phyloP scores from a whole-genome alignment of 2,329 filamentous ascomycete genomes.

The Nigrograna mackinnonii region DNA sequence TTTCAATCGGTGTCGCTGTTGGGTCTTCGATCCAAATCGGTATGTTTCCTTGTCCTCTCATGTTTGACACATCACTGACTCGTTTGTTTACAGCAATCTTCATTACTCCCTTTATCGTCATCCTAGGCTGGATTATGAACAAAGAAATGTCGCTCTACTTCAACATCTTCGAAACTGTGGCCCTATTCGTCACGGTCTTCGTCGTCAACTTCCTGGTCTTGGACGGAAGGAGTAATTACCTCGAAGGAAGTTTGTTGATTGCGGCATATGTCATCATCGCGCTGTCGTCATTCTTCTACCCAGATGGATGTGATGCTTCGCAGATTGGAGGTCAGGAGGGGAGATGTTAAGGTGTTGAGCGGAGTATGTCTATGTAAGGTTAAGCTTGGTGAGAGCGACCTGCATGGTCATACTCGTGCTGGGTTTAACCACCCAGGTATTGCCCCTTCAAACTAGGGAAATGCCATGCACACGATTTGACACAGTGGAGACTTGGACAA shows the following conservation, averaged over 20 bases:
- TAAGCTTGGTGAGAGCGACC: no score
- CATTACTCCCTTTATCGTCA: constrained; percentile 74
- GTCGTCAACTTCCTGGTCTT: constrained; percentile 85
- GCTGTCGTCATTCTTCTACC: constrained; percentile 55
- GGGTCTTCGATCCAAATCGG: constrained; percentile 79
- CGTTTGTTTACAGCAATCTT: constrained; percentile 64
- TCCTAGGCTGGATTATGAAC: constrained; percentile 78
- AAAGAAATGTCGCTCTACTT: constrained; percentile 70
- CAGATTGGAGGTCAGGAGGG: constrained; percentile 49
- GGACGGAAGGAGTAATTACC: constrained; percentile 81
- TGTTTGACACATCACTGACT: constrained; percentile 1
- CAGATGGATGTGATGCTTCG: constrained; percentile 42
- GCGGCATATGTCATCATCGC: constrained; percentile 82
- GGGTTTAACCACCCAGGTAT: no score
- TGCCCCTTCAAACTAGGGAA: no score
- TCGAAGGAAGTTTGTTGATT: constrained; percentile 76
- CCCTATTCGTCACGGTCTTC: constrained; percentile 80
- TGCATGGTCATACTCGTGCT: no score
- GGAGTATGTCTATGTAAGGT: no score
- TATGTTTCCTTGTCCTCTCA: constrained; percentile 8
- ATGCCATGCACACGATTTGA: no score
- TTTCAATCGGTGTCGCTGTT: constrained; percentile 79
- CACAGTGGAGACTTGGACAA: no score
- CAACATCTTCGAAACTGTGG: constrained; percentile 66
- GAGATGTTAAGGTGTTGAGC: constrained; percentile 6